Evolutionary conservation across 2,329 filamentous ascomycete species (phyloP), one percentile per base, ranked within the genome.

Genomic region (Fusarium albosuccineum): DNA sequence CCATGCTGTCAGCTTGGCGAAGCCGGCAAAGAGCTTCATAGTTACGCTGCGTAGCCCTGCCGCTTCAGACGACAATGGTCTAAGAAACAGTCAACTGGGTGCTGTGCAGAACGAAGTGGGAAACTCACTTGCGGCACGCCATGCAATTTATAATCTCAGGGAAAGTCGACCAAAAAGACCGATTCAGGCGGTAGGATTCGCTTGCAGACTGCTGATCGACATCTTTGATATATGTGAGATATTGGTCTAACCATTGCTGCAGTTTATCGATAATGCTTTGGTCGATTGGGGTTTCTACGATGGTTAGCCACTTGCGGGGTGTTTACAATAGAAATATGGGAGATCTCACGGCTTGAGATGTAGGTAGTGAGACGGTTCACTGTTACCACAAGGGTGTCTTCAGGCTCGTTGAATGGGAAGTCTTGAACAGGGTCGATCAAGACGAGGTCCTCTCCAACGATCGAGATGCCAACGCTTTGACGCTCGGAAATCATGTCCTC

Each of bases 111-210:
- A 14, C 22, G 14, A 37, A 29, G 14, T 34, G 4, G 30, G 36
- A 37, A 6, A 73, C 81, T 66, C 78, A 85, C 84, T 79, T 82
- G 58, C 82, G 78, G 34, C 55, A 66, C 33, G 62, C 60, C 39
- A 79, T 66, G 27, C 75, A 69, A 7, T 66, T 50, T 16, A 87
- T 77, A 9, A 89, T 68, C 0, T 85, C 82, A 1, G 87, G 86
- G 27, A 90, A 79, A 3, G 74, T 63, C 33, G 74, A 66, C 87
- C 87, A 90, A 66, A 90, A 85, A 4, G 77, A 71, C 34, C 73
- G 78, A 59, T 88, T 77, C 33, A 78, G 77, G 14, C 74, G 75
- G 57, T 81, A 84, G 2, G 82, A 82, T 27, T 82, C 77, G n/a
- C 81, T 72, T 6, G 82, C 78, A 4, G 71, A 69, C 10, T 77